Evolutionary conservation across 805 yeast genomes (phyloP).

Genomic region (Priceomyces carsonii): DNA sequence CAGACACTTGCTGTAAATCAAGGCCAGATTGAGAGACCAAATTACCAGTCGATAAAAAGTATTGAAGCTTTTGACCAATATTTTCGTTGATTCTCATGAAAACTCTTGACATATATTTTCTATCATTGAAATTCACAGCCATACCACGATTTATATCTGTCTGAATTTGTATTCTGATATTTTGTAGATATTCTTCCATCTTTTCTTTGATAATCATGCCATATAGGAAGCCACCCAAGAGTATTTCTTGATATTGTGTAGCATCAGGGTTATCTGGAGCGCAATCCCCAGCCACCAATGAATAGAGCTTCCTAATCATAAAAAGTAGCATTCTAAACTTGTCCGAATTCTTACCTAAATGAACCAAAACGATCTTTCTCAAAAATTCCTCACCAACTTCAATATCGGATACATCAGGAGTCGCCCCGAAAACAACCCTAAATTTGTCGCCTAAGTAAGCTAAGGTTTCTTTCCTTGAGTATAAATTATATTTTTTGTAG

Average conservation of each 20-base stretch:
- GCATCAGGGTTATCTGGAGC: conserved; percentile 98
- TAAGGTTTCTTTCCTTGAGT: conserved; percentile 83
- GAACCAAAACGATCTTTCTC: conserved; percentile 84
- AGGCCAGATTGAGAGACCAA: conserved; percentile 95
- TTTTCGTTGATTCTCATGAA: conserved; percentile 83
- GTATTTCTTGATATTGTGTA: conserved; percentile 95
- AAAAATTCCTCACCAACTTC: conserved; percentile 89
- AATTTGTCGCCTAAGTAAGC: conserved; percentile 95
- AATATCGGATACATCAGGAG: conserved; percentile 83
- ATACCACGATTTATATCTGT: conserved; percentile 78
- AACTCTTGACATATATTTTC: conserved; percentile 79
- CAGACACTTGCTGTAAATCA: conserved; percentile 96
- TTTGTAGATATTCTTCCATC: conserved; percentile 85
- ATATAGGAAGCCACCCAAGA: conserved; percentile 92
- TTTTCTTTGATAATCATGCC: conserved; percentile 97
- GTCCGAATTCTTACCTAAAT: conserved; percentile 69
- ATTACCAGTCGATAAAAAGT: conserved; percentile 95
- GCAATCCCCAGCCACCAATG: conserved; percentile 96
- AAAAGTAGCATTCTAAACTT: conserved; percentile 86
- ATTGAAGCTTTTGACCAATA: conserved; percentile 91
- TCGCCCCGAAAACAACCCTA: conserved; percentile 87
- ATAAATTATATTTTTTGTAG: conserved; percentile 76
- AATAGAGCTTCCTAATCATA: conserved; percentile 93
- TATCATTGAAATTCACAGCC: conserved; percentile 80
- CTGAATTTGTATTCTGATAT: conserved; percentile 70